Base-by-base conservation (phyloP, 306 rosid species). In the Dalbergia cultrata region DNA sequence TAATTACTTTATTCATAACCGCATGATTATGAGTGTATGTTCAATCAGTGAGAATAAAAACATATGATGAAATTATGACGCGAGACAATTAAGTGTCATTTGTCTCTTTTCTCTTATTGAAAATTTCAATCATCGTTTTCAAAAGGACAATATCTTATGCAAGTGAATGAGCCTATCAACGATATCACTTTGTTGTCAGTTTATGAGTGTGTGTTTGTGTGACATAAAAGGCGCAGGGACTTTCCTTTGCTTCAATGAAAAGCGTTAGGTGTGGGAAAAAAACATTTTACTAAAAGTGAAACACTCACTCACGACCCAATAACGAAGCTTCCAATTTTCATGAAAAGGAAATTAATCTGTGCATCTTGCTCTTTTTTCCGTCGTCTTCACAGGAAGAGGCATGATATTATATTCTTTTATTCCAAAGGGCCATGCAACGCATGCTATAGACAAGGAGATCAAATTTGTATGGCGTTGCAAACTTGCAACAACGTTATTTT, bases 341-440 rank as follows among this genome's bases (percentile, higher is more conserved):
- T 67, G 31, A 14, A 61, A 62, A 19, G 7, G 14, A 8, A 41
- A 3, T 74, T 14, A 41, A 35, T 39, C 19, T 35, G 1, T 53
- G 1, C 0, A 10, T 56, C 44, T 64, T 53, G 31, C 12, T 33
- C 21, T 26, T 0, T 62, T 62, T 80, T 52, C 13, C 21, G 0
- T 71, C 71, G 83, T 80, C 83, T 72, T 80, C 83, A 63, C 16
- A 52, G 7, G 41, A 50, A 31, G 22, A 57, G 60, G 3, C 18
- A 22, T 39, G 21, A 39, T 35, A 13, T 12, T 31, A 45, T 16
- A 9, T 61, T 7, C 47, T 62, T 47, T 45, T 21, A 26, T 13
- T 70, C 0, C 8, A 56, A 17, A 50, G 57, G 7, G 22, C 34
- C 68, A 43, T 56, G 68, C 75, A 56, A 19, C 56, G 3, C 64